phyloP scores from a whole-genome alignment of 805 yeast genomes.

The Zygosaccharomyces bailii region DNA sequence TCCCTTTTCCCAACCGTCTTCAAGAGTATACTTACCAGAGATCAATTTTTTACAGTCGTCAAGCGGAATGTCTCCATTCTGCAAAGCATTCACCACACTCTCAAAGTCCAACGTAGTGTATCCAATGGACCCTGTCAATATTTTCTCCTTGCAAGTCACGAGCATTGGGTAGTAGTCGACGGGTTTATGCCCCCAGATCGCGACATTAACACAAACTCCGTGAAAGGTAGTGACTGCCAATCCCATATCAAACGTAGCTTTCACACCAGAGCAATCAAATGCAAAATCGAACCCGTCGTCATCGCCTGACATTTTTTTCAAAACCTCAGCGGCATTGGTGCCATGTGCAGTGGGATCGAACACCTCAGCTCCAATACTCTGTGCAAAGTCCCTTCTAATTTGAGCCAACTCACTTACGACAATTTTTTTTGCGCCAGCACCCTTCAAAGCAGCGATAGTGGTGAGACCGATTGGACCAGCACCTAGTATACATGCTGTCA shows the following conservation, averaged over 20 bases:
- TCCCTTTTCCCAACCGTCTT: constrained; percentile 53
- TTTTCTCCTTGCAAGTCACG: constrained; percentile 52
- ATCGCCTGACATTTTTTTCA: constrained; percentile 41
- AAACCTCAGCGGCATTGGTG: constrained; percentile 38
- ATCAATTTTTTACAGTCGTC: constrained; percentile 47
- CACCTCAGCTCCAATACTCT: constrained; percentile 43
- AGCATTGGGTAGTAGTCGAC: constrained; percentile 53
- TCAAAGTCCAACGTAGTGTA: constrained; percentile 55
- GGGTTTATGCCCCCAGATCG: constrained; percentile 58
- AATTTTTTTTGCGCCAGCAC: constrained; percentile 46
- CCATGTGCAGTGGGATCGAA: constrained; percentile 47
- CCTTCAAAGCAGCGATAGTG: constrained; percentile 51
- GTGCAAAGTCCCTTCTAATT: constrained; percentile 49
- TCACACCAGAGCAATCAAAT: constrained; percentile 52
- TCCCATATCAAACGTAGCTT: constrained; percentile 50
- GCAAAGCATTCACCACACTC: constrained; percentile 51
- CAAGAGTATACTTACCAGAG: constrained; percentile 49
- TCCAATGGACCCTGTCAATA: constrained; percentile 58
- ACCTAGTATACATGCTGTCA: constrained; percentile 50
- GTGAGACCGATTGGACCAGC: constrained; percentile 65
- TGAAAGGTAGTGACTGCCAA: constrained; percentile 48
- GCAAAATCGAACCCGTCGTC: constrained; percentile 49
- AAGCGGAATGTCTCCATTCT: constrained; percentile 43
- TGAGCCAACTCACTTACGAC: constrained; percentile 51
- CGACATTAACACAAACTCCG: constrained; percentile 61